Percentiles rank a stretch among this genome's conserved stretches.
Conservation (phyloP, 805 yeast genomes). For the Ogataea wickerhamii region DNA sequence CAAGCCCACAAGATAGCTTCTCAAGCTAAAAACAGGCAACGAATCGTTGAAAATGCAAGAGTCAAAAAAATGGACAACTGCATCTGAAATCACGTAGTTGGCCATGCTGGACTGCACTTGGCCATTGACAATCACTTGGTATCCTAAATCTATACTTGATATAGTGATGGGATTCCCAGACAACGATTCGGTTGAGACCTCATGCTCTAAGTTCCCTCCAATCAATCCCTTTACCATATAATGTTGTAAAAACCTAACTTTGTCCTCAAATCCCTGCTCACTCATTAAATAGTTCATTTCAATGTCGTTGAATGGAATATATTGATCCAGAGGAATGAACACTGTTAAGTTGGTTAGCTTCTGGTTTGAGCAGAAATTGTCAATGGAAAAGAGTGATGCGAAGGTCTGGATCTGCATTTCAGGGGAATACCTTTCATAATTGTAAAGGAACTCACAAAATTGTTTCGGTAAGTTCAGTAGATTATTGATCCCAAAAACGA, state of each 20-base stretch:
- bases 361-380: constrained; percentile 18
- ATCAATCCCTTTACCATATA: constrained; percentile 38
- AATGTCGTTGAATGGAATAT: constrained; percentile 33
- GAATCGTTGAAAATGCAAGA: constrained; percentile 22
- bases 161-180: constrained; percentile 25
- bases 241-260: constrained; percentile 27
- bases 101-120: constrained; percentile 32
- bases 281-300: constrained; percentile 43
- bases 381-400: constrained; percentile 15
- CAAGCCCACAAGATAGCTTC: constrained; percentile 56
- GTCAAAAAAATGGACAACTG: constrained; percentile 48
- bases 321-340: constrained; percentile 46
- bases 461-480: constrained; percentile 37
- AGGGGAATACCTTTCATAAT: constrained; percentile 13
- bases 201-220: constrained; percentile 39
- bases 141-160: constrained; percentile 30
- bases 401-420: constrained; percentile 19
- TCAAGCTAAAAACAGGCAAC: constrained; percentile 42
- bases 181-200: constrained; percentile 22
- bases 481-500: constrained; percentile 59
- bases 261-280: constrained; percentile 31
- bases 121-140: constrained; percentile 34
- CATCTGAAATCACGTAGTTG: constrained; percentile 44
- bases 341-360: constrained; percentile 38
- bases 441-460: constrained; percentile 36